phyloP scores from a whole-genome alignment of 2,329 filamentous ascomycete species.

The Colletotrichum eleusines region DNA sequence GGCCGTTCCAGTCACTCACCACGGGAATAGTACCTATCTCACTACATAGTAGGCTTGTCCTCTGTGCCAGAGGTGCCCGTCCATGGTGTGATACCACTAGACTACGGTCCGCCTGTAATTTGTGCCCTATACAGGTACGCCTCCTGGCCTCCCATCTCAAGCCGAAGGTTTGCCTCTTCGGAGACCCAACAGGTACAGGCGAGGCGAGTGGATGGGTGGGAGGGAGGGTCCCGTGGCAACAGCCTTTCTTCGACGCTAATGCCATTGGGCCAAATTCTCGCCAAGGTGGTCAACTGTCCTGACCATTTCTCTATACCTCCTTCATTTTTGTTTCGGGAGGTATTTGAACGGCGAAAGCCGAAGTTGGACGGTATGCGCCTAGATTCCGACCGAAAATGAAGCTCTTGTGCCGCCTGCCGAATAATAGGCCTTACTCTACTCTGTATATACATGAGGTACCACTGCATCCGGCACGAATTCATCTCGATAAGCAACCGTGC shows the following conservation, averaged over 20 bases:
- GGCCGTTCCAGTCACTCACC: slow-evolving; percentile 4
- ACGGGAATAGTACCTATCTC: background rate
- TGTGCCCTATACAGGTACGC: background rate
- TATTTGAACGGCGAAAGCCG: background rate
- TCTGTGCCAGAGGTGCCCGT: background rate
- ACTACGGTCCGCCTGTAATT: slow-evolving; percentile 10
- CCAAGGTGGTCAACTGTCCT: background rate
- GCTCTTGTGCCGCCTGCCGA: background rate
- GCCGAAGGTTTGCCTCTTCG: background rate
- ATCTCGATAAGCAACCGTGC: background rate
- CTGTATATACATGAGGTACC: background rate
- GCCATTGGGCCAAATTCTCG: slow-evolving; percentile 12
- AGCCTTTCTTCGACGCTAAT: slow-evolving; percentile 26
- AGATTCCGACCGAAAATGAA: background rate
- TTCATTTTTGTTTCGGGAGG: background rate
- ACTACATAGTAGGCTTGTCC: background rate
- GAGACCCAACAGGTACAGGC: background rate
- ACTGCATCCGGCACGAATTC: background rate
- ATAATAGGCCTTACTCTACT: background rate
- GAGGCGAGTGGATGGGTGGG: background rate
- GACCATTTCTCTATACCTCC: background rate
- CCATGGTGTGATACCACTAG: background rate
- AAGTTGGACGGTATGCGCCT: background rate
- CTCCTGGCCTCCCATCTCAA: no score
- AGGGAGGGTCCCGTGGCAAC: slow-evolving; percentile 5